Evolutionary conservation across 2,329 filamentous ascomycete species (phyloP).

Genomic region (Hypoxylon sp.): DNA sequence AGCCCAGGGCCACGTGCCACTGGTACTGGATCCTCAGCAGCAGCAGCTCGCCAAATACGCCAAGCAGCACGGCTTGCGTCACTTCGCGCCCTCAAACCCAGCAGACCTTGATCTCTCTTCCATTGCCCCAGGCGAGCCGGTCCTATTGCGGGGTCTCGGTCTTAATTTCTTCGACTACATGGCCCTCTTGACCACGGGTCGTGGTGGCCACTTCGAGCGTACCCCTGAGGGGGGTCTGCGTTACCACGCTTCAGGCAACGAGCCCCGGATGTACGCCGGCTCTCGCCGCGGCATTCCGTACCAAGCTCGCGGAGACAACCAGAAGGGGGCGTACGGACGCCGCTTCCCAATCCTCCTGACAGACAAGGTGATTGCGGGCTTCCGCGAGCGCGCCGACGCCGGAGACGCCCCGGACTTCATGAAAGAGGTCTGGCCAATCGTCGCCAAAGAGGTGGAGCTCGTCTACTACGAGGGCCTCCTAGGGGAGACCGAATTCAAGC

Average conservation of each 20-base stretch:
- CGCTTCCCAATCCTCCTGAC: slow-evolving; percentile 32
- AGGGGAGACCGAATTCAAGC: background rate
- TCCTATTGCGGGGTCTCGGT: slow-evolving; percentile 42
- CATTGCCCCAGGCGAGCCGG: slow-evolving; percentile 21
- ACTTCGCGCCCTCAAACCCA: slow-evolving; percentile 38
- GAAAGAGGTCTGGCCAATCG: slow-evolving; percentile 38
- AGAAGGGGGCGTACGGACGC: slow-evolving; percentile 33
- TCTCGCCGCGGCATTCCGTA: slow-evolving; percentile 43
- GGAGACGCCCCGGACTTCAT: slow-evolving; percentile 34
- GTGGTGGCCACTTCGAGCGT: slow-evolving; percentile 36
- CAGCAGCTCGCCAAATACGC: slow-evolving; percentile 22
- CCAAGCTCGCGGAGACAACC: slow-evolving; percentile 43
- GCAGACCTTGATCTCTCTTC: slow-evolving; percentile 37
- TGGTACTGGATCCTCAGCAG: slow-evolving; percentile 4
- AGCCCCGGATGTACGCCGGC: slow-evolving; percentile 40
- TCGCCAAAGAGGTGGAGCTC: slow-evolving; percentile 37
- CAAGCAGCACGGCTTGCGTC: slow-evolving; percentile 24
- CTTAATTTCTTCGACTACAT: slow-evolving; percentile 45
- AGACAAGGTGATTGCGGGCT: slow-evolving; percentile 23
- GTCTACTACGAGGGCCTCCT: slow-evolving; percentile 39
- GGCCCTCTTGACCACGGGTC: slow-evolving; percentile 39
- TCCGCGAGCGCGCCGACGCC: slow-evolving; percentile 29
- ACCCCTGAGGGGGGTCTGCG: background rate
- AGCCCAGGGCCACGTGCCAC: slow-evolving; percentile 39
- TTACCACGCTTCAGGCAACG: slow-evolving; percentile 35